Evolutionary conservation across 2,329 filamentous ascomycete genomes (phyloP).

Genomic region (Botrytis hyacinthi): DNA sequence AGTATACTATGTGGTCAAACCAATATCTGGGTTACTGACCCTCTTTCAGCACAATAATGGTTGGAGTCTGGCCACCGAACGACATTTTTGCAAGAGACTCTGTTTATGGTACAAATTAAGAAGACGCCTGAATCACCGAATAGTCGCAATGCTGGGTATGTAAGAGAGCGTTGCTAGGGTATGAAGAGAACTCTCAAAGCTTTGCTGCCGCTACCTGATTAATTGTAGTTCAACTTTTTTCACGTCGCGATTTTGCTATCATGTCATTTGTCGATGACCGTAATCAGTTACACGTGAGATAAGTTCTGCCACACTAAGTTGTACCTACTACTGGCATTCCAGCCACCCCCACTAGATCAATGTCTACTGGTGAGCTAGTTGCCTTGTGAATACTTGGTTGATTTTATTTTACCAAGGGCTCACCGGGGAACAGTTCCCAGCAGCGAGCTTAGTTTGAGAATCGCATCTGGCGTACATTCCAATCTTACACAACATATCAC

Average conservation of each 20-base stretch:
- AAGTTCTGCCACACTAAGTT: background rate
- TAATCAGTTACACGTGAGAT: slow-evolving; percentile 3
- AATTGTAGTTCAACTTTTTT: slow-evolving; percentile 21
- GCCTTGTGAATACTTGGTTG: background rate
- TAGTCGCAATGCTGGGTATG: background rate
- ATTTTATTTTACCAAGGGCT: background rate
- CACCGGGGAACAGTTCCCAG: no score
- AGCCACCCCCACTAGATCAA: slow-evolving; percentile 14
- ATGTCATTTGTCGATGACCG: background rate
- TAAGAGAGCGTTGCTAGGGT: slow-evolving; percentile 14
- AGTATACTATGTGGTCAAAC: slow-evolving; percentile 21
- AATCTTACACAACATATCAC: background rate
- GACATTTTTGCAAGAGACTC: slow-evolving; percentile 59
- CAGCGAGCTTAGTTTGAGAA: background rate
- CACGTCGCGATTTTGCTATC: slow-evolving; percentile 22
- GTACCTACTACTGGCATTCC: background rate
- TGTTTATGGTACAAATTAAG: slow-evolving; percentile 10
- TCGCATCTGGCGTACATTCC: background rate
- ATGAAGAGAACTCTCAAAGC: slow-evolving; percentile 13
- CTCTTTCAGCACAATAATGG: slow-evolving; percentile 97
- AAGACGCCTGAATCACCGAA: background rate
- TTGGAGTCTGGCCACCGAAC: slow-evolving; percentile 95
- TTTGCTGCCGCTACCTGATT: slow-evolving; percentile 14
- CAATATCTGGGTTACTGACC: slow-evolving; percentile 56
- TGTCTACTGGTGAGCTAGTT: background rate